Conservation (phyloP, 257 asterid genomes). For the Nyctanthes arbortristis region DNA sequence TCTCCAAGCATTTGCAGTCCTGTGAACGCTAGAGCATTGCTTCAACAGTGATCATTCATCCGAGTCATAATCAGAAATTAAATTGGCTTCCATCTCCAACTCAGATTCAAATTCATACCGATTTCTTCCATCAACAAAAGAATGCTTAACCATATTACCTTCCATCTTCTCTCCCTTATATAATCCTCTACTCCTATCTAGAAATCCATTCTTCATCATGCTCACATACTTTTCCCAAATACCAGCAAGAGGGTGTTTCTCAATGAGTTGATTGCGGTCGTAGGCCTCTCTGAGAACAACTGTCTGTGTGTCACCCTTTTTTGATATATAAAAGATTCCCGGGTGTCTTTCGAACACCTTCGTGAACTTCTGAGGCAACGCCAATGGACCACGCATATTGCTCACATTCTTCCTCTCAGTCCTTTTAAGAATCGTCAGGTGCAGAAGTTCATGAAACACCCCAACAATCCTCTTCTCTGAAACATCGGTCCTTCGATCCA, state of each 20-base stretch:
- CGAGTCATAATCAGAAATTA: constrained; percentile 56
- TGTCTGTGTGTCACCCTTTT: constrained; percentile 72
- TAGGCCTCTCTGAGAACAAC: constrained; percentile 86
- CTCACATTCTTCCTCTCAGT: constrained; percentile 75
- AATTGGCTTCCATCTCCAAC: constrained; percentile 42
- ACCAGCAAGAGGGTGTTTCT: constrained; percentile 69
- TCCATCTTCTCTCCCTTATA: constrained; percentile 40
- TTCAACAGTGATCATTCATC: constrained; percentile 35
- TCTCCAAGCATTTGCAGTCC: too few species aligned
- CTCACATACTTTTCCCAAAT: constrained; percentile 53
- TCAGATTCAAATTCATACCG: constrained; percentile 44
- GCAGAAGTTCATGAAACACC: constrained; percentile 88
- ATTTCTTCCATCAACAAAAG: too few species aligned
- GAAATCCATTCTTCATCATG: constrained; percentile 73
- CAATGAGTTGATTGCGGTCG: constrained; percentile 56
- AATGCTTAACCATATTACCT: constrained; percentile 30
- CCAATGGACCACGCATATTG: constrained; percentile 71
- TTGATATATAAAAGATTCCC: constrained; percentile 76
- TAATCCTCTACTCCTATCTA: constrained; percentile 71
- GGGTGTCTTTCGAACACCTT: constrained; percentile 92
- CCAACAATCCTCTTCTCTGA: constrained; percentile 91
- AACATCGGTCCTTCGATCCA: constrained; percentile 85
- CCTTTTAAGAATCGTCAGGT: constrained; percentile 62
- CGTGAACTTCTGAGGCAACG: constrained; percentile 85
- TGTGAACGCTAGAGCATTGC: not conserved